Percentiles rank a stretch among this genome's conserved stretches.
Evolutionary conservation across 1,139 yeast genomes (phyloP).

Genomic region (Taphrina confusa): DNA sequence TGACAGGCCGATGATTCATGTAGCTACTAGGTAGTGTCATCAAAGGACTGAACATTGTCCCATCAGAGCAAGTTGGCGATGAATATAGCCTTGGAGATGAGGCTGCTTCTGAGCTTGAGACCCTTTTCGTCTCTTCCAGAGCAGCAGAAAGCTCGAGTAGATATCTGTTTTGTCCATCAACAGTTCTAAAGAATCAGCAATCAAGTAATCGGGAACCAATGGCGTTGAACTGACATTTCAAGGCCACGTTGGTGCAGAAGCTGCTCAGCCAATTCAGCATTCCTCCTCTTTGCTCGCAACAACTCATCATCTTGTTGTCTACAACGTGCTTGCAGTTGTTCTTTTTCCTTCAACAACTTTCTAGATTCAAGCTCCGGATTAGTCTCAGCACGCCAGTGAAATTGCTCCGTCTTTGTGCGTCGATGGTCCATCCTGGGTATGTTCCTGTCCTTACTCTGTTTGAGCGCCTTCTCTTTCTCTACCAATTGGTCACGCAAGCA

Average conservation of each 20-base stretch:
- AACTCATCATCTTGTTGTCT: constrained; percentile 11
- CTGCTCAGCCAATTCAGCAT: constrained; percentile 29
- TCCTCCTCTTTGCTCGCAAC: constrained; percentile 4
- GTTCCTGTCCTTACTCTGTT: not conserved
- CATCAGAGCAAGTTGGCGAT: not conserved
- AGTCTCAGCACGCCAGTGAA: not conserved
- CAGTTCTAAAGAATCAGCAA: not conserved
- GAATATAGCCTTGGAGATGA: not conserved
- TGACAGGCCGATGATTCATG: not conserved
- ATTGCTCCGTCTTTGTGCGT: not conserved
- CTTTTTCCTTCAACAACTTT: not conserved
- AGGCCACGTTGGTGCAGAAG: constrained; percentile 16
- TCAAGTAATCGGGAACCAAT: too few species aligned
- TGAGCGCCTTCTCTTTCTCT: constrained; percentile 2
- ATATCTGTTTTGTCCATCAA: constrained; percentile 29
- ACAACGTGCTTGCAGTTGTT: not conserved
- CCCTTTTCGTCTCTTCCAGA: constrained; percentile 11
- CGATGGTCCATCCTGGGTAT: not conserved
- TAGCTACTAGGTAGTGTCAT: not conserved
- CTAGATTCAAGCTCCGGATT: not conserved
- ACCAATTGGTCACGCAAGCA: constrained; percentile 1
- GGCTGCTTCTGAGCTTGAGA: not conserved
- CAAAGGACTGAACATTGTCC: not conserved
- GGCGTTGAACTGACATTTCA: constrained; percentile 13
- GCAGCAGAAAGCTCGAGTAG: constrained; percentile 20